These are phyloP conservation scores for Penicillium sp. DNA, from an alignment of 2,329 filamentous ascomycete genomes.

Conservation along the genomic window DNA sequence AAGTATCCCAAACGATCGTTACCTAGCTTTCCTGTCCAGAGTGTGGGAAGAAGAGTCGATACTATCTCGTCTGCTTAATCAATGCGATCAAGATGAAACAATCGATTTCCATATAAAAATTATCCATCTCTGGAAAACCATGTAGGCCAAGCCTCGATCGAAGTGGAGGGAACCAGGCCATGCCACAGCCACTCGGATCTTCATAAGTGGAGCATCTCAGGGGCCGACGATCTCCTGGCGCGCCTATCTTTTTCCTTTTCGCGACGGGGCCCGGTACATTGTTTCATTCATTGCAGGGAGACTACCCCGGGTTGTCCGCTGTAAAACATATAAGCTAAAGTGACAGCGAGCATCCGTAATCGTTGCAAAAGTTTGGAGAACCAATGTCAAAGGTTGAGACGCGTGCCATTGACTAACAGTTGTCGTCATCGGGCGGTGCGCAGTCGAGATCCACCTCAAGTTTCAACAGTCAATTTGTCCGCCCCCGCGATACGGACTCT, in stretches of 20 bases:
- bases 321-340: not conserved
- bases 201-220: not conserved
- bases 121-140: not conserved
- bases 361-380: not conserved
- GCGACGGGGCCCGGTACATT: not conserved
- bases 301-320: not conserved
- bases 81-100: not conserved
- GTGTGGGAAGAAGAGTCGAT: not conserved
- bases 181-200: not conserved
- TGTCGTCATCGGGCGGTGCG: conserved; percentile 12
- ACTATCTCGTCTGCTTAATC: not conserved
- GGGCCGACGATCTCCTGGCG: not conserved
- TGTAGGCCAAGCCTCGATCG: not conserved
- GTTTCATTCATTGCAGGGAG: not conserved
- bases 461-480: conserved; percentile 11
- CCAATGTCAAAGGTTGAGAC: not conserved
- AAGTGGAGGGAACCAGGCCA: not conserved
- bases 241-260: not conserved
- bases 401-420: not conserved
- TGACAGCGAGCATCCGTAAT: not conserved
- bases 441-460: conserved; percentile 8
- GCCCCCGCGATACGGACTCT: not conserved
- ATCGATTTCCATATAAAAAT: not conserved
- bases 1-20: not conserved
- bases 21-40: not conserved